Percentiles rank a stretch among this genome's conserved stretches.
phyloP scores from a whole-genome alignment of 2,329 filamentous ascomycete genomes.

The Calycina marina region DNA sequence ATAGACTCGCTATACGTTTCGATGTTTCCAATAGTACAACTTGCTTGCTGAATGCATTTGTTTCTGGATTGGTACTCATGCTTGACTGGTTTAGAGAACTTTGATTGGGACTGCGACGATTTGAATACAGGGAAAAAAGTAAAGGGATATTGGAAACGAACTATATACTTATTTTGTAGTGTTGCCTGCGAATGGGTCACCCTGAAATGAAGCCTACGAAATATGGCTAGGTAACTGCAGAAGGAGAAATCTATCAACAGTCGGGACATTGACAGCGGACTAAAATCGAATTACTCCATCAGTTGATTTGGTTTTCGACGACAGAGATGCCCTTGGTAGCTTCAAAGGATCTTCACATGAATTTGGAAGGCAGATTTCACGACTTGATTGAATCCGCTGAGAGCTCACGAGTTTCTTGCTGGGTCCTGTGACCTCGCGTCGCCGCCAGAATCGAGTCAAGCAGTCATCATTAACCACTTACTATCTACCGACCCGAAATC shows the following conservation, averaged over 20 bases:
- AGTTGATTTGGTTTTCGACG: too few species aligned
- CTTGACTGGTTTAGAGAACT: not conserved
- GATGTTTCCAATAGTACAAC: not conserved
- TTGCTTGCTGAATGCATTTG: not conserved
- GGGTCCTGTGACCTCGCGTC: not conserved
- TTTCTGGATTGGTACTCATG: not conserved
- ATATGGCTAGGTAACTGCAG: too few species aligned
- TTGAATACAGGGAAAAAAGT: not conserved
- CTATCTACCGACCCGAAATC: conserved; percentile 2
- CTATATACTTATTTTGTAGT: not conserved
- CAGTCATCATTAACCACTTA: conserved; percentile 4
- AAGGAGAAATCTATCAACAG: too few species aligned
- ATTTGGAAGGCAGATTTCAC: not conserved
- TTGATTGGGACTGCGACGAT: not conserved
- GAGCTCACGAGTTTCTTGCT: not conserved
- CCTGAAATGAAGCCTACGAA: too few species aligned
- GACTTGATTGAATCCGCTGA: not conserved
- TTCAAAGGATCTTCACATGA: too few species aligned
- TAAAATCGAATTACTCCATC: too few species aligned
- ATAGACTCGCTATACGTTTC: not conserved
- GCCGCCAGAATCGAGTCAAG: not conserved
- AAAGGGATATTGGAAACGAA: not conserved
- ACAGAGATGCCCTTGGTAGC: too few species aligned
- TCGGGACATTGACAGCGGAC: too few species aligned
- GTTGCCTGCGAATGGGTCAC: too few species aligned